Evolutionary conservation across 2,329 filamentous ascomycete species (phyloP).

Genomic region (Karstenula rhodostoma): DNA sequence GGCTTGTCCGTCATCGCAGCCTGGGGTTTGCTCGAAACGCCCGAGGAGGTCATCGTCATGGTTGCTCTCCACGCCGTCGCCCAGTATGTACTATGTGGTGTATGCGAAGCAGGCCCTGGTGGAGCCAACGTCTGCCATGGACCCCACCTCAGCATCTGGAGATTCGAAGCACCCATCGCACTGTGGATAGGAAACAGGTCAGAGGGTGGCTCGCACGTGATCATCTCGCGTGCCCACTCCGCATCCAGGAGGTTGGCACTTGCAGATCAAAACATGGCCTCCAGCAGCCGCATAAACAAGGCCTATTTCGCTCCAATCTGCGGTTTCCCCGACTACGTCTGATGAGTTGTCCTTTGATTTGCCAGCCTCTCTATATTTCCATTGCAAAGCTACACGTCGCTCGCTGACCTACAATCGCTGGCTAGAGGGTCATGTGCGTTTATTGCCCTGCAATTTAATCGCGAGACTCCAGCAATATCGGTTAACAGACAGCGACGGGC

Average conservation of each 20-base stretch:
- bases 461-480: not conserved
- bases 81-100: not conserved
- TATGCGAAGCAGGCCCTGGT: not conserved
- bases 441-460: not conserved
- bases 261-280: conserved; percentile 37
- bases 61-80: not conserved
- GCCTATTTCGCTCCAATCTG: conserved; percentile 14
- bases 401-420: not conserved
- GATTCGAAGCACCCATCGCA: no score
- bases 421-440: not conserved
- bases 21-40: not conserved
- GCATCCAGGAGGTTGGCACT: conserved; percentile 35
- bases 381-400: conserved; percentile 7
- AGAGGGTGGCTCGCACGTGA: conserved; percentile 4
- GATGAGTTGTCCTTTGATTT: conserved; percentile 18
- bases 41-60: not conserved
- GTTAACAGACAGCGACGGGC: not conserved
- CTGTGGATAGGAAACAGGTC: no score
- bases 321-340: not conserved
- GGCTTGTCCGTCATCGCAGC: not conserved
- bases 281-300: conserved; percentile 27
- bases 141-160: no score
- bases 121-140: not conserved
- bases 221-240: conserved; percentile 25
- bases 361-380: conserved; percentile 13